Percentiles rank a stretch among this genome's conserved stretches.
These are phyloP conservation scores for Zychaea mexicana DNA, from an alignment of 371 early-diverging fungal species.

Conservation along the genomic window DNA sequence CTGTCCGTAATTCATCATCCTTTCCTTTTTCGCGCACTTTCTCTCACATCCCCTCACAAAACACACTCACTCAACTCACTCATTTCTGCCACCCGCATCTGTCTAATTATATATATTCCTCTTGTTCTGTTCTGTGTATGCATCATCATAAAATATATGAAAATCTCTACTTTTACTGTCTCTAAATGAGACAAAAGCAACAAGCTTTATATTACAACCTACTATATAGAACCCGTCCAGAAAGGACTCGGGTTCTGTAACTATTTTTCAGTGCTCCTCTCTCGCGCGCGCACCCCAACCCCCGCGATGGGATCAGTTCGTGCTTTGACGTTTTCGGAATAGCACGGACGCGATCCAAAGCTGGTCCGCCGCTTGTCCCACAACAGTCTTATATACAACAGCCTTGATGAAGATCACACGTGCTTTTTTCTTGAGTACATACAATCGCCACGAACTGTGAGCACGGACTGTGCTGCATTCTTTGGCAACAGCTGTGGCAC, in stretches of 20 bases:
- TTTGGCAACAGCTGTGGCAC: background rate
- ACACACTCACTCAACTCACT: background rate
- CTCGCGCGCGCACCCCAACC: too few species aligned
- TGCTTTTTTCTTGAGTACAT: too few species aligned
- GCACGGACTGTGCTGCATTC: background rate
- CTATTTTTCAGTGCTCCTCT: too few species aligned
- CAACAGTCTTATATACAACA: too few species aligned
- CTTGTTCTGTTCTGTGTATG: background rate
- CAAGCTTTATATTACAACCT: too few species aligned
- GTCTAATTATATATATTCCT: background rate
- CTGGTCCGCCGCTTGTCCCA: too few species aligned
- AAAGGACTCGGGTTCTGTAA: background rate
- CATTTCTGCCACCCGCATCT: background rate
- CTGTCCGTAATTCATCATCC: conserved; percentile 2
- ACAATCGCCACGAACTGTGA: too few species aligned
- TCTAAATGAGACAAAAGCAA: too few species aligned
- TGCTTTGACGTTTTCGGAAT: background rate
- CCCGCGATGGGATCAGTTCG: too few species aligned
- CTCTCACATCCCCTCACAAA: background rate
- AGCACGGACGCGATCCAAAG: too few species aligned
- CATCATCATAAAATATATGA: conserved; percentile 2
- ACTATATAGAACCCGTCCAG: too few species aligned
- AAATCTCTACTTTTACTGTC: background rate
- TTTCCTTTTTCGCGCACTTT: background rate
- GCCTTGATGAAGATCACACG: too few species aligned